These are phyloP conservation scores for Yarrowia bubula DNA, from an alignment of 805 yeast genomes.

Conservation along the genomic window DNA sequence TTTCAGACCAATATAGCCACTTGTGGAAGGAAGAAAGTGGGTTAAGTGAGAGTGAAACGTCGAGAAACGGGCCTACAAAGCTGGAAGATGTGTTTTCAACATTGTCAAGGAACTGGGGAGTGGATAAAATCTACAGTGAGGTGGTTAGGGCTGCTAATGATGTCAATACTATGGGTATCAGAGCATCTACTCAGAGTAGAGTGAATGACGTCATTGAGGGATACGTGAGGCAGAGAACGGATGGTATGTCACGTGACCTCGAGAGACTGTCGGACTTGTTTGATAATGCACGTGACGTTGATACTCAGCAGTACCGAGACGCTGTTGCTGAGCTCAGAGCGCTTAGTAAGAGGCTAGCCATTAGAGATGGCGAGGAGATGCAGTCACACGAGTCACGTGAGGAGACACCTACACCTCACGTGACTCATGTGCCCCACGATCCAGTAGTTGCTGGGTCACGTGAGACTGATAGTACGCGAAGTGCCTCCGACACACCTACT, in stretches of 20 bases:
- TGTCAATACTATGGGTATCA: conserved; percentile 13
- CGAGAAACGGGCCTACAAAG: conserved; percentile 9
- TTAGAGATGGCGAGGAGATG: neutral
- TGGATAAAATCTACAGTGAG: conserved; percentile 29
- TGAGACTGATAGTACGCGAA: neutral
- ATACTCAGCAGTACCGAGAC: neutral
- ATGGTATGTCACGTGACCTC: neutral
- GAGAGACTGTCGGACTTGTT: neutral
- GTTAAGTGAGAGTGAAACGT: neutral
- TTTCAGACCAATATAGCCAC: conserved; percentile 31
- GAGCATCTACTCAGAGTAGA: neutral
- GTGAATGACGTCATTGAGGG: conserved; percentile 14
- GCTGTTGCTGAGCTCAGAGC: neutral
- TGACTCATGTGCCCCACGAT: neutral
- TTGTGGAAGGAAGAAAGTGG: conserved; percentile 5
- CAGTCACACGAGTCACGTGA: neutral
- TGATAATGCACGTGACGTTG: conserved; percentile 8
- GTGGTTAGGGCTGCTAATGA: conserved; percentile 29
- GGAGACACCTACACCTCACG: neutral
- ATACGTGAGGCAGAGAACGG: conserved; percentile 4
- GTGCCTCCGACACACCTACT: conserved; percentile 28
- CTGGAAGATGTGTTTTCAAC: conserved; percentile 27
- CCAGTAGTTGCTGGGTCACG: neutral
- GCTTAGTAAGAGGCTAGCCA: conserved; percentile 14
- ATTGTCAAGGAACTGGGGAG: conserved; percentile 30